phyloP scores from a whole-genome alignment of 1,284 basidiomycete species.

The Leccinum griseonigrum region DNA sequence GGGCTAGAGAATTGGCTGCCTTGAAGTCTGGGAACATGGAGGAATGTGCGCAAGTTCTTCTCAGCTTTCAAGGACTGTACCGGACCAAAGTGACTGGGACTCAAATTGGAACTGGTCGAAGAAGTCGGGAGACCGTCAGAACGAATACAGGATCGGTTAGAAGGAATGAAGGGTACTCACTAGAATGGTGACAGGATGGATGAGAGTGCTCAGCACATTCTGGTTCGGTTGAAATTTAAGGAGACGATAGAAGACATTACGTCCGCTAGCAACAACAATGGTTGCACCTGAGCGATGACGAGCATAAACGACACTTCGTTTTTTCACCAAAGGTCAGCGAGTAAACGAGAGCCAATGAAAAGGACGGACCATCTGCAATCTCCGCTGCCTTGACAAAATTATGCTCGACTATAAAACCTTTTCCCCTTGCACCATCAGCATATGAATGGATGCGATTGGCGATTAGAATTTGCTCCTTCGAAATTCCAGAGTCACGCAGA shows the following conservation, averaged over 20 bases:
- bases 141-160: no score
- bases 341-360: constrained; percentile 1
- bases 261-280: constrained; percentile 65
- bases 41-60: no score
- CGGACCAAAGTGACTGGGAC: no score
- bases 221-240: constrained; percentile 54
- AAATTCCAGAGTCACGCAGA: constrained; percentile 59
- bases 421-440: constrained; percentile 53
- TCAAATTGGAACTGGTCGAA: no score
- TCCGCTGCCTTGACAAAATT: constrained; percentile 55
- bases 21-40: no score
- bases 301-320: constrained; percentile 56
- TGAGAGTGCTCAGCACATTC: constrained; percentile 61
- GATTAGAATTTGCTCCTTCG: constrained; percentile 58
- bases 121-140: no score
- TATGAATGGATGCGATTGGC: constrained; percentile 59
- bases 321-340: constrained; percentile 2
- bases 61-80: no score
- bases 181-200: no score
- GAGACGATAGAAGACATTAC: constrained; percentile 63
- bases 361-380: constrained; percentile 47
- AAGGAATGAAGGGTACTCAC: no score
- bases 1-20: no score
- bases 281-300: constrained; percentile 63
- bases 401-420: constrained; percentile 56